Base-by-base conservation (phyloP, 2,329 filamentous ascomycete species). In the Pseudogymnoascus sp. region DNA sequence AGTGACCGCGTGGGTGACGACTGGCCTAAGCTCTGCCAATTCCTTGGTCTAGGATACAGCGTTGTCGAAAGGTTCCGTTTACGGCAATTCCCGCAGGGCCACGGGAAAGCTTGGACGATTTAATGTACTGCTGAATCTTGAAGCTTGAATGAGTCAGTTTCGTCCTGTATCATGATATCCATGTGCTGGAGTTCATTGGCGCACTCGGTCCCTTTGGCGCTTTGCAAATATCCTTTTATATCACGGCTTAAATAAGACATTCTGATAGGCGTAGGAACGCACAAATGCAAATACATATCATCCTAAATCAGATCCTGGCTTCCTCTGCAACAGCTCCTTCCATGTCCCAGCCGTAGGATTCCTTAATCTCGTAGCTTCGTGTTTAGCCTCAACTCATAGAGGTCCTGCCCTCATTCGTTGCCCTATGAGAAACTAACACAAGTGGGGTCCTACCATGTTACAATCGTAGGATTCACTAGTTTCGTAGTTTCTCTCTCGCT, bases 1-100 rank as follows among this genome's bases (percentile, higher is more conserved):
- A 33, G 49, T 55, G n/a, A 35, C 49, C 28, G 28, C 28, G 28
- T 55, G 9, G 49, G 28, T 22, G 28, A 33, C 49, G 49, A 55
- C 49, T 55, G 49, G 49, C 49, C 49, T 7, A 55, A 22, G 49
- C 49, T 35, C 5, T 35, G 49, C 49, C 28, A 55, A 33, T 55
- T 55, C n/a, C 49, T 55, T 55, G 28, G 49, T 55, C 25, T 55
- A 11, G 49, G 49, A 33, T 55, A 55, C 49, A 55, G 28, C 28
- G 2, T 33, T 28, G 49, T 55, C 28, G 49, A 55, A 55, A 55
- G 45, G 9, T 55, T 33, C 49, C 49, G 49, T 14, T 35, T 55
- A 33, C 19, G 28, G 49, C 9, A 55, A 55, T 33, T 55, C 5
- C 11, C 49, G 16, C 5, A 33, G 11, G 25, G n/a, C 16, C 11